Conservation (phyloP, 768 basidiomycete genomes). For the Leccinum imitatum region DNA sequence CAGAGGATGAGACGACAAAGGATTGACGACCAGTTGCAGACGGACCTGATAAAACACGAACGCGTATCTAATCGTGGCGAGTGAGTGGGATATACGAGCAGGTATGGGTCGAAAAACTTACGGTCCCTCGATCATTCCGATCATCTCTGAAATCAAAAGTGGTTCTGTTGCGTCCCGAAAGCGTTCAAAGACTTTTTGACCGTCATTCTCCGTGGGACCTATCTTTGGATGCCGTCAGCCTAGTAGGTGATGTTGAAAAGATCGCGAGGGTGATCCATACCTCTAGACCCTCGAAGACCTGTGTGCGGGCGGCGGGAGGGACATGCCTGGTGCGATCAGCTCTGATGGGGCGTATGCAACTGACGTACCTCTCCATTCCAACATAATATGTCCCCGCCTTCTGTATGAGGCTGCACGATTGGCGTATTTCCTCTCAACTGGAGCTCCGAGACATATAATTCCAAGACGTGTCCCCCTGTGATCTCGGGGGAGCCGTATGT, state of each 20-base stretch:
- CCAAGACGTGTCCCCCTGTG: constrained; percentile 28
- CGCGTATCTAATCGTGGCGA: constrained; percentile 56
- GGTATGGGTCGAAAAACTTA: constrained; percentile 41
- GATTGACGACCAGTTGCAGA: background rate
- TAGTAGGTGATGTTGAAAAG: background rate
- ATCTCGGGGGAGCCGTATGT: background rate
- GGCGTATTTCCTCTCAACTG: constrained; percentile 59
- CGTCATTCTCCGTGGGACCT: constrained; percentile 66
- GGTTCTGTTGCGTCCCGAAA: constrained; percentile 25
- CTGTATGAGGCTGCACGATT: constrained; percentile 67
- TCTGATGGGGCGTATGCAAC: background rate
- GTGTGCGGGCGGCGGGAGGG: background rate
- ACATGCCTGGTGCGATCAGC: background rate
- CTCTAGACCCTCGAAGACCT: constrained; percentile 81
- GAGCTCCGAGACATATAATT: constrained; percentile 76
- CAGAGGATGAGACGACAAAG: constrained; percentile 1
- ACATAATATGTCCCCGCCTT: constrained; percentile 61
- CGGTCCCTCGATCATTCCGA: constrained; percentile 78
- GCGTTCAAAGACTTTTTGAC: constrained; percentile 47
- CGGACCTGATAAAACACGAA: constrained; percentile 77
- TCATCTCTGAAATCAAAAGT: constrained; percentile 47
- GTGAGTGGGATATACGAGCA: background rate
- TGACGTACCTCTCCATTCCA: constrained; percentile 81
- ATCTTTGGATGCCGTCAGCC: constrained; percentile 43
- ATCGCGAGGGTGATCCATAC: constrained; percentile 37